Percentiles rank a stretch among this genome's conserved stretches.
Evolutionary conservation across 2,329 filamentous ascomycete species (phyloP).

Genomic region (Elsinoe fawcettii): DNA sequence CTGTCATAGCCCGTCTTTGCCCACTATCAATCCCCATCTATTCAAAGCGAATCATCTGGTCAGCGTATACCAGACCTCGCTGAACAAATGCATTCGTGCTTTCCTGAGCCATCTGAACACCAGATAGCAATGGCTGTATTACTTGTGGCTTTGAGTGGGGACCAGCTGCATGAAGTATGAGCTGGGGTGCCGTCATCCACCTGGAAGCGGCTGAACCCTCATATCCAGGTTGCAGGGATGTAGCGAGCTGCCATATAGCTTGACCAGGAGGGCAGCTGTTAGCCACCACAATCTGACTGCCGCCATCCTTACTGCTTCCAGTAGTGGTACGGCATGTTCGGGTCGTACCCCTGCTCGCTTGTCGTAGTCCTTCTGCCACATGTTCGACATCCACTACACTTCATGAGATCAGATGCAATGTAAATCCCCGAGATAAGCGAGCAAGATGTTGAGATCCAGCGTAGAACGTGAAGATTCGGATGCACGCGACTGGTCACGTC

Average conservation of each 20-base stretch:
- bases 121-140: too few species aligned
- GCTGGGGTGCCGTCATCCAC: neutral
- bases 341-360: neutral
- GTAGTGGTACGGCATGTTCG: neutral
- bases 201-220: neutral
- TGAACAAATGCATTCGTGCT: too few species aligned
- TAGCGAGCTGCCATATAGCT: neutral
- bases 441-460: neutral
- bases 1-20: too few species aligned
- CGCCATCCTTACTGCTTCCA: neutral
- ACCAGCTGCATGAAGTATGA: conserved; percentile 1
- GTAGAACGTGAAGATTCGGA: neutral
- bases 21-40: too few species aligned
- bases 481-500: neutral
- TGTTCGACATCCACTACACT: neutral
- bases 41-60: too few species aligned
- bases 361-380: neutral
- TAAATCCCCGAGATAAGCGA: conserved; percentile 3
- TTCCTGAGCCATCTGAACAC: too few species aligned
- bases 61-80: too few species aligned
- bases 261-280: neutral
- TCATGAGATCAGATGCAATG: conserved; percentile 2
- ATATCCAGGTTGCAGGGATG: neutral
- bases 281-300: neutral
- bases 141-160: neutral